These are phyloP conservation scores for Trichophyton equinum DNA, from an alignment of 2,329 filamentous ascomycete species.

Conservation along the genomic window DNA sequence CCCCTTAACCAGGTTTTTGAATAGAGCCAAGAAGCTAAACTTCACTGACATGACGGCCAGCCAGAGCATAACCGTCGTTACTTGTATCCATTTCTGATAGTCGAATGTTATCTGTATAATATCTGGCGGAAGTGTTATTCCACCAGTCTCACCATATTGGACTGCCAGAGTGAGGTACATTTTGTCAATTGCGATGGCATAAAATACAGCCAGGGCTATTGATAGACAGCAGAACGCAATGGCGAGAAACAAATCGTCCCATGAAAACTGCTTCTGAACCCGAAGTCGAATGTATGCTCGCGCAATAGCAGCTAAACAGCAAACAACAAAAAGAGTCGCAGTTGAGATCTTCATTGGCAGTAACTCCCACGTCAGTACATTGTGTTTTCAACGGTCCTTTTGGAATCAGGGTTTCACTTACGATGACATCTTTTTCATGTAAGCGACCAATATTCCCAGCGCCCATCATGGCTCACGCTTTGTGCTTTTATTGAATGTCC, in stretches of 20 bases:
- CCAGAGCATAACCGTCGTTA: neutral
- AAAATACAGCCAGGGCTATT: neutral
- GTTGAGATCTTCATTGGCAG: neutral
- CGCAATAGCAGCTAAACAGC: neutral
- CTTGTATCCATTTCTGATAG: slow-evolving; percentile 4
- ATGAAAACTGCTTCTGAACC: slow-evolving; percentile 1
- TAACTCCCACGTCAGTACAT: neutral
- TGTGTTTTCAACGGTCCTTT: too few species aligned
- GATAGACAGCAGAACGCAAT: neutral
- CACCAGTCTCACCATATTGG: neutral
- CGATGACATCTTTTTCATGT: neutral
- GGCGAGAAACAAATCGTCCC: neutral
- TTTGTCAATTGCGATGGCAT: neutral
- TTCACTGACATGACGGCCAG: neutral
- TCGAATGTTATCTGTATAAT: neutral
- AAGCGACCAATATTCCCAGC: neutral
- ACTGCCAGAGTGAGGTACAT: neutral
- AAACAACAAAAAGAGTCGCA: neutral
- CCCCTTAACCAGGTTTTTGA: neutral
- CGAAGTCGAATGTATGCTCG: neutral
- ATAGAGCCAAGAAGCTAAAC: neutral
- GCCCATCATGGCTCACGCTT: neutral
- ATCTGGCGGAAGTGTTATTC: neutral
- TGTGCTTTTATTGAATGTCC: neutral
- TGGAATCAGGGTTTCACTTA: neutral